Percentiles rank a stretch among this genome's conserved stretches.
Evolutionary conservation across 2,329 filamentous ascomycete genomes (phyloP).

Genomic region (Ceratocystis variospora): DNA sequence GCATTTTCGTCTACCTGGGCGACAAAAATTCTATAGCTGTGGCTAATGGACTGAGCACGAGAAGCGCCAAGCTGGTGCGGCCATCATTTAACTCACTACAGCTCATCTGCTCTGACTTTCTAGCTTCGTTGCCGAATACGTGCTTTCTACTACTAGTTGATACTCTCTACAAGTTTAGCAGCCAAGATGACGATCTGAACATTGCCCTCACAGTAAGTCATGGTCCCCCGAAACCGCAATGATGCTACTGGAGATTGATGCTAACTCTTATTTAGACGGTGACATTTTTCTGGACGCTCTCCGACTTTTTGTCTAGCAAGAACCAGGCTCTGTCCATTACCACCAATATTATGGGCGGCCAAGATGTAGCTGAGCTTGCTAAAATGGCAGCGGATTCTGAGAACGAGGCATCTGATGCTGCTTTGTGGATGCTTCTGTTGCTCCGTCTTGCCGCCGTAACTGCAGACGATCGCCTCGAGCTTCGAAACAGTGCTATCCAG

Average conservation of each 20-base stretch:
- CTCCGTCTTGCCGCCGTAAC: constrained; percentile 58
- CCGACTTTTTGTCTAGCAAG: constrained; percentile 62
- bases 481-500: constrained; percentile 78
- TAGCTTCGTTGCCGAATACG: constrained; percentile 54
- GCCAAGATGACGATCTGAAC: constrained; percentile 82
- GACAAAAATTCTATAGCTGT: constrained; percentile 24
- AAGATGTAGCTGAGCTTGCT: constrained; percentile 39
- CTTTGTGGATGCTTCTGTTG: constrained; percentile 66
- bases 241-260: background rate
- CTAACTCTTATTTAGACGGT: constrained; percentile 46
- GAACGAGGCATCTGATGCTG: constrained; percentile 49
- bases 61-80: constrained; percentile 63
- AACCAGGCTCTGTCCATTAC: constrained; percentile 45
- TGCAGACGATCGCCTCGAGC: constrained; percentile 56
- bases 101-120: constrained; percentile 87
- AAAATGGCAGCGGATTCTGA: constrained; percentile 46
- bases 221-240: background rate
- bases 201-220: constrained; percentile 73
- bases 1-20: constrained; percentile 47
- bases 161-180: constrained; percentile 77
- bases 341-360: constrained; percentile 39
- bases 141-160: constrained; percentile 71
- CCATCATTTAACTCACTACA: constrained; percentile 82
- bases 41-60: constrained; percentile 33
- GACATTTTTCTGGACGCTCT: constrained; percentile 91